Percentiles rank a stretch among this genome's conserved stretches.
Conservation (phyloP, 305 asterid species). For the Fraxinus ornus region DNA sequence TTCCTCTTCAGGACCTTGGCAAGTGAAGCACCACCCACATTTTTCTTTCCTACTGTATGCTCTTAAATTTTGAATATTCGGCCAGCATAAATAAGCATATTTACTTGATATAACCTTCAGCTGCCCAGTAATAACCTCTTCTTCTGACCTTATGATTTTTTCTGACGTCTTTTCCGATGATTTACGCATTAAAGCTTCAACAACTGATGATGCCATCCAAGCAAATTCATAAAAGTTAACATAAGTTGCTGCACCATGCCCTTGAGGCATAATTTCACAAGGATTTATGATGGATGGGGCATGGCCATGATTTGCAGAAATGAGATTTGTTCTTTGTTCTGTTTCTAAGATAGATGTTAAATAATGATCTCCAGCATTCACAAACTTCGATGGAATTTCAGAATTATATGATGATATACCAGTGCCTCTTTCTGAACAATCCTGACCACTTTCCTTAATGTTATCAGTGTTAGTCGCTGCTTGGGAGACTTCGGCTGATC, state of each 20-base stretch:
- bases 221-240: constrained; percentile 71
- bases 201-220: constrained; percentile 51
- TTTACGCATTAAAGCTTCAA: constrained; percentile 52
- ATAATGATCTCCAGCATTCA: constrained; percentile 33
- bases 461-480: constrained; percentile 38
- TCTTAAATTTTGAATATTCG: constrained; percentile 43
- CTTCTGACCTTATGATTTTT: constrained; percentile 44
- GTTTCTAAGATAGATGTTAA: constrained; percentile 19
- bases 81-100: constrained; percentile 64
- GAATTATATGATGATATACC: constrained; percentile 34
- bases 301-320: constrained; percentile 29
- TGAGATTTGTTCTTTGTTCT: constrained; percentile 29
- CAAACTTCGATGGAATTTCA: constrained; percentile 37
- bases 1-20: constrained; percentile 62
- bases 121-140: constrained; percentile 60
- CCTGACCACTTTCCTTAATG: constrained; percentile 27
- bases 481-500: constrained; percentile 61
- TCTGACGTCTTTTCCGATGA: constrained; percentile 47
- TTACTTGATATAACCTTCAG: constrained; percentile 60
- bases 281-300: constrained; percentile 21
- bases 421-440: constrained; percentile 32
- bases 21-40: constrained; percentile 94
- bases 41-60: constrained; percentile 56
- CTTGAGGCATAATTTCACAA: constrained; percentile 29
- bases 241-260: constrained; percentile 39